These are phyloP conservation scores for Clonostachys rhizophaga DNA, from an alignment of 2,329 filamentous ascomycete species.

Conservation along the genomic window DNA sequence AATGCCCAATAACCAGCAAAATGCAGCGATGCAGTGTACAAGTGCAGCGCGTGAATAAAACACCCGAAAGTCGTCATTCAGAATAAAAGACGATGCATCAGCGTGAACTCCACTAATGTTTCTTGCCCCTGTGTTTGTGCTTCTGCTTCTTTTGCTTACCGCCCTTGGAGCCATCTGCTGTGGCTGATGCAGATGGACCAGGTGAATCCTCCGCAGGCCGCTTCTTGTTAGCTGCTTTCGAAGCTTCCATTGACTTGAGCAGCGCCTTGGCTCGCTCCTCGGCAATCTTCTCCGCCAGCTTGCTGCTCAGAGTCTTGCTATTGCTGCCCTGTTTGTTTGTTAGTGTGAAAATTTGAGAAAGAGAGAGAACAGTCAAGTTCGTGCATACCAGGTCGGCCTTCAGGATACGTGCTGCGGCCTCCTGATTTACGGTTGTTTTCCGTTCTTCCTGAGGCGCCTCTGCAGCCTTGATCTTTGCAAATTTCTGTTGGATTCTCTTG, in stretches of 20 bases:
- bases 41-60: no score
- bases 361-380: no score
- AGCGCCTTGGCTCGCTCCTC: conserved; percentile 50
- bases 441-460: conserved; percentile 59
- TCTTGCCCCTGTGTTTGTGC: conserved; percentile 18
- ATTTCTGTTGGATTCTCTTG: conserved; percentile 83
- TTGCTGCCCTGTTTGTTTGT: conserved; percentile 36
- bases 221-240: conserved; percentile 26
- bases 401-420: conserved; percentile 76
- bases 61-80: no score
- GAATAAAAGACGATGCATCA: no score
- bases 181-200: conserved; percentile 12
- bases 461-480: conserved; percentile 79
- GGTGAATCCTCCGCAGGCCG: conserved; percentile 26
- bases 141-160: conserved; percentile 26
- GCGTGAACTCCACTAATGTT: no score
- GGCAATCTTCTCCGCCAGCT: conserved; percentile 50
- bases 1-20: no score
- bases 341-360: neutral
- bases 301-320: conserved; percentile 39
- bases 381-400: conserved; percentile 69
- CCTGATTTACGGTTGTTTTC: conserved; percentile 59
- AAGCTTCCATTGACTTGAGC: conserved; percentile 33
- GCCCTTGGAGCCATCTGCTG: conserved; percentile 12
- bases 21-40: no score